phyloP scores from a whole-genome alignment of 2,329 filamentous ascomycete species.

The Monascus ruber region DNA sequence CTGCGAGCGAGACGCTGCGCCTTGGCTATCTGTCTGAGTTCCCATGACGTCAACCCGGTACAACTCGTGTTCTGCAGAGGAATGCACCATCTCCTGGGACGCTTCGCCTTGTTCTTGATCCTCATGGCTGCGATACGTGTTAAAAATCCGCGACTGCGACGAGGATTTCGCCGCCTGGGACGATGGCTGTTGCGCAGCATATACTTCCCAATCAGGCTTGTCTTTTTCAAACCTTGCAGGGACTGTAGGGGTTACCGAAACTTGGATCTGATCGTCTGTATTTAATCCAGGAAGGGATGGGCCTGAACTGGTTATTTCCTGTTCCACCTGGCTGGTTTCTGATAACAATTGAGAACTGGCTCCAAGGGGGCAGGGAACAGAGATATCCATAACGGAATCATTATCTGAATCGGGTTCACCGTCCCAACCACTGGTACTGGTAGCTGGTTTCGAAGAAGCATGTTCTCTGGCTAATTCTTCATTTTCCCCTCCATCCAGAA shows the following conservation, averaged over 20 bases:
- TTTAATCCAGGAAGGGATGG: slow-evolving; percentile 9
- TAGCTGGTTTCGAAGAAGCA: not conserved
- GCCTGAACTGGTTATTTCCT: slow-evolving; percentile 11
- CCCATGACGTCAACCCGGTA: slow-evolving; percentile 9
- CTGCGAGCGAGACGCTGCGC: slow-evolving; percentile 1
- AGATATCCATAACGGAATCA: slow-evolving; percentile 22
- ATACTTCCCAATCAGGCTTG: not conserved
- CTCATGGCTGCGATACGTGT: slow-evolving; percentile 20
- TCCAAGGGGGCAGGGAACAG: slow-evolving; percentile 20
- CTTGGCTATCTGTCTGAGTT: slow-evolving; percentile 13
- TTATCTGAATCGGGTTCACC: no score
- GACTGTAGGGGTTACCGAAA: slow-evolving; percentile 18
- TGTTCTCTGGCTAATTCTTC: not conserved
- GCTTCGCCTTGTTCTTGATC: slow-evolving; percentile 6
- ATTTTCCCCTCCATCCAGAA: not conserved
- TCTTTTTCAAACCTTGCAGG: slow-evolving; percentile 1
- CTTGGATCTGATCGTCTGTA: slow-evolving; percentile 16
- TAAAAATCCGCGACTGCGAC: slow-evolving; percentile 22
- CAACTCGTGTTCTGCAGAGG: slow-evolving; percentile 1
- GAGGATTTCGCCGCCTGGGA: slow-evolving; percentile 17
- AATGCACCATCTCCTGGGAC: slow-evolving; percentile 8
- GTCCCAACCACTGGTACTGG: no score
- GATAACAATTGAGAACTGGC: slow-evolving; percentile 11
- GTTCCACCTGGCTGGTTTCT: slow-evolving; percentile 12
- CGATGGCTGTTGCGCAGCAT: slow-evolving; percentile 6